phyloP scores from a whole-genome alignment of 2,329 filamentous ascomycete species.

The Phialophora chinensis region DNA sequence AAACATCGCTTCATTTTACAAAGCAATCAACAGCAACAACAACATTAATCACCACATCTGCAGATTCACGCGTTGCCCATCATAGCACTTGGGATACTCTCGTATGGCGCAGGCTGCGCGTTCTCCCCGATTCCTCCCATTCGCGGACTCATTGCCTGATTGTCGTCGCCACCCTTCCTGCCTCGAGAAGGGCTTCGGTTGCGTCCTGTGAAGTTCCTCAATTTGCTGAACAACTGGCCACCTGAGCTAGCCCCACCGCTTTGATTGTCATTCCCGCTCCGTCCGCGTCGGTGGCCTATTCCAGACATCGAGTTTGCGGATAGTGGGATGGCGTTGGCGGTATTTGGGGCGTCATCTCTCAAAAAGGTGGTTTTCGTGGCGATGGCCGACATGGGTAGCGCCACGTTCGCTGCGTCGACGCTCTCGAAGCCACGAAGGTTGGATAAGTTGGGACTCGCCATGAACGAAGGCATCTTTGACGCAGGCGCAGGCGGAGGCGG shows the following conservation, averaged over 20 bases:
- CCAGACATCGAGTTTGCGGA: slow-evolving; percentile 27
- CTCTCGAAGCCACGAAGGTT: slow-evolving; percentile 47
- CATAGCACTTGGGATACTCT: slow-evolving; percentile 30
- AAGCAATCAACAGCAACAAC: neutral
- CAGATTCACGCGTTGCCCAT: slow-evolving; percentile 20
- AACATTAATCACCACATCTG: neutral
- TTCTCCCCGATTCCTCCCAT: slow-evolving; percentile 18
- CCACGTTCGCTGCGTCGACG: slow-evolving; percentile 28
- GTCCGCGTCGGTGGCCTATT: slow-evolving; percentile 55
- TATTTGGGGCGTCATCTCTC: slow-evolving; percentile 33
- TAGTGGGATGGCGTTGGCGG: slow-evolving; percentile 45
- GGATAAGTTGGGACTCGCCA: slow-evolving; percentile 37
- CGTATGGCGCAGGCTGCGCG: slow-evolving; percentile 30
- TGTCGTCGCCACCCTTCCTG: slow-evolving; percentile 43
- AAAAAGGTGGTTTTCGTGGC: slow-evolving; percentile 39
- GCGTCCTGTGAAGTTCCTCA: slow-evolving; percentile 62
- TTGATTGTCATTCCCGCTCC: slow-evolving; percentile 61
- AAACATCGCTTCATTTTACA: neutral
- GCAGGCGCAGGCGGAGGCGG: slow-evolving; percentile 35
- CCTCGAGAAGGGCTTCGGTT: slow-evolving; percentile 64
- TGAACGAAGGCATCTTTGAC: slow-evolving; percentile 11
- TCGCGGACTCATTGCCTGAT: slow-evolving; percentile 33
- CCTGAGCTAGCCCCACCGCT: slow-evolving; percentile 19
- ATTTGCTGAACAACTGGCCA: slow-evolving; percentile 57
- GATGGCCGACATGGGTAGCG: slow-evolving; percentile 44